A percentile compares a stretch with the other conserved stretches of the same genome.
phyloP scores from a whole-genome alignment of 495 filamentous ascomycete genomes.

The Xylaria intraflava region DNA sequence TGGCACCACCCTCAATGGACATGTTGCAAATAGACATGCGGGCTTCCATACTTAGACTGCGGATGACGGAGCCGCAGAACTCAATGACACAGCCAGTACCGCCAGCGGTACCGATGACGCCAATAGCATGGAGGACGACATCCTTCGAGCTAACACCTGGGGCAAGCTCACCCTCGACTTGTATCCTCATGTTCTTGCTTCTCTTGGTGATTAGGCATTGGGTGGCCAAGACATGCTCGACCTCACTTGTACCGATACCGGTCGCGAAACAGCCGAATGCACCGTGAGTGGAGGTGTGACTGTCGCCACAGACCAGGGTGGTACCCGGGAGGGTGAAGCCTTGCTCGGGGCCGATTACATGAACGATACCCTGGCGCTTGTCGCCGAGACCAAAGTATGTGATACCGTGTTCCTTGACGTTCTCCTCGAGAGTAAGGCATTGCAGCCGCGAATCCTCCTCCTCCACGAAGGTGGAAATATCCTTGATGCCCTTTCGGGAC shows the following conservation, averaged over 20 bases:
- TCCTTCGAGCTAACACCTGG: constrained; percentile 95
- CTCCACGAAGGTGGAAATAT: constrained; percentile 79
- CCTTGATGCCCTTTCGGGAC: constrained; percentile 83
- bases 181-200: constrained; percentile 97
- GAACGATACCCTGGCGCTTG: constrained; percentile 96
- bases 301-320: constrained; percentile 96
- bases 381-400: constrained; percentile 97
- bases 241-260: constrained; percentile 96
- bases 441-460: constrained; percentile 90
- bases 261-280: constrained; percentile 94
- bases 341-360: constrained; percentile 98
- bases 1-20: constrained; percentile 96
- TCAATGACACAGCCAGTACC: constrained; percentile 94
- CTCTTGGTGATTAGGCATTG: constrained; percentile 90
- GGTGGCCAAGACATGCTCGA: constrained; percentile 96
- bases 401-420: constrained; percentile 92
- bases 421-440: constrained; percentile 92
- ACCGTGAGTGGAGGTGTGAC: constrained; percentile 95
- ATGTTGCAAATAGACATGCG: constrained; percentile 99
- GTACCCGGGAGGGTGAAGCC: constrained; percentile 97
- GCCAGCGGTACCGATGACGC: constrained; percentile 89
- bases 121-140: constrained; percentile 89
- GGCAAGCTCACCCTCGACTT: constrained; percentile 86
- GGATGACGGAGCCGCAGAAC: constrained; percentile 91
- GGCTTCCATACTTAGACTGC: constrained; percentile 86